Evolutionary conservation across 768 basidiomycete species (phyloP).

Genomic region (Lentinula guzmanii): DNA sequence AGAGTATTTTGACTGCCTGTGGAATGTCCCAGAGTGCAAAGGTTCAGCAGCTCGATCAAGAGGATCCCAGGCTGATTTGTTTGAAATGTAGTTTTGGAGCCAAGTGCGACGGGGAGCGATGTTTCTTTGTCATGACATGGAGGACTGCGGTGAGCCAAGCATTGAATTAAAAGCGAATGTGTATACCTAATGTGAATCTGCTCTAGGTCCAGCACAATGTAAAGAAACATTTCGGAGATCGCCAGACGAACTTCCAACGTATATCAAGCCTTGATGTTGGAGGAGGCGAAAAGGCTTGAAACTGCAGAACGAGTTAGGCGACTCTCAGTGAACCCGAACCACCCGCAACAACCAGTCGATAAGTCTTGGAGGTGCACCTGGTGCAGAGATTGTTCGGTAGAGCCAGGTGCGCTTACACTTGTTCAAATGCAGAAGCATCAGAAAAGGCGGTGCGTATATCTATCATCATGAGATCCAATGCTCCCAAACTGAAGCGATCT

Average conservation of each 20-base stretch:
- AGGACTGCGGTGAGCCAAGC: conserved; percentile 23
- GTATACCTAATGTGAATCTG: no score
- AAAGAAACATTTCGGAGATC: conserved; percentile 23
- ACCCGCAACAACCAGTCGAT: conserved; percentile 5
- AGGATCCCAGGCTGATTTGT: conserved; percentile 26
- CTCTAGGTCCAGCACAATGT: conserved; percentile 26
- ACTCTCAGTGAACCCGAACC: neutral
- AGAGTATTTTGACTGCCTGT: conserved; percentile 23
- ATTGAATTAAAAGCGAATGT: neutral
- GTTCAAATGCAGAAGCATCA: conserved; percentile 13
- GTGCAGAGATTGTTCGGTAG: conserved; percentile 18
- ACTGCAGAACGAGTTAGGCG: conserved; percentile 11
- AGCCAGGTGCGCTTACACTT: conserved; percentile 17
- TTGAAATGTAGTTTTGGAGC: conserved; percentile 27
- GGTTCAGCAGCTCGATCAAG: conserved; percentile 20
- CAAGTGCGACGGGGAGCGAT: conserved; percentile 25
- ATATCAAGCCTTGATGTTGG: conserved; percentile 18
- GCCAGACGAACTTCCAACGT: conserved; percentile 20
- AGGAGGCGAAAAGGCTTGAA: conserved; percentile 17
- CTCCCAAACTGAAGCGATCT: neutral
- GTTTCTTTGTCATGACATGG: conserved; percentile 23
- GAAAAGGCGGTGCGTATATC: neutral
- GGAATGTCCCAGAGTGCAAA: conserved; percentile 20
- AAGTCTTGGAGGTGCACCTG: conserved; percentile 20
- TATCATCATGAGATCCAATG: neutral